Conservation (phyloP, 2,329 filamentous ascomycete genomes). For the Trichophyton schoenleinii region DNA sequence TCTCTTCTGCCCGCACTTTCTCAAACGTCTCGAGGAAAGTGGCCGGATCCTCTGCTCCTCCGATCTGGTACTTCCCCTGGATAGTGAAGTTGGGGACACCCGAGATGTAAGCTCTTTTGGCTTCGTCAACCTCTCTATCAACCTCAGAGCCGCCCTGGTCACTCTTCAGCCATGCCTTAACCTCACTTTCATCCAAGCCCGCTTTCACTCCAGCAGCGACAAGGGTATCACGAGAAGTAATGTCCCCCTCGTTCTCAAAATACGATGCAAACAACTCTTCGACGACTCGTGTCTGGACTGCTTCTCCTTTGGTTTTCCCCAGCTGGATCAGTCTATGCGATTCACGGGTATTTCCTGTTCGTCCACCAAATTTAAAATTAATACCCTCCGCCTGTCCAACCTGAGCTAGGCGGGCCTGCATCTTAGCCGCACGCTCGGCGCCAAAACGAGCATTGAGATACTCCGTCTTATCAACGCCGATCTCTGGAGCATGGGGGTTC, state of each 20-base stretch:
- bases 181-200: conserved; percentile 38
- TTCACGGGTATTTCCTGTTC: conserved; percentile 64
- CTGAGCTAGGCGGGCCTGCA: conserved; percentile 45
- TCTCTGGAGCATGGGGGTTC: conserved; percentile 49
- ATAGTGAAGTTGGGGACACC: conserved; percentile 68
- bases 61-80: conserved; percentile 53
- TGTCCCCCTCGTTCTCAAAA: conserved; percentile 53
- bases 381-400: conserved; percentile 57
- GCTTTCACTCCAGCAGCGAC: conserved; percentile 35
- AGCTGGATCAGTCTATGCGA: conserved; percentile 66
- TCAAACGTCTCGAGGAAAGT: conserved; percentile 56
- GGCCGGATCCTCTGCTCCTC: conserved; percentile 58
- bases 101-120: conserved; percentile 43
- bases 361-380: conserved; percentile 57
- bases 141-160: conserved; percentile 46
- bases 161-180: conserved; percentile 42
- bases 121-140: conserved; percentile 43
- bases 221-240: conserved; percentile 46
- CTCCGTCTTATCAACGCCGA: conserved; percentile 39
- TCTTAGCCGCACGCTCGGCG: conserved; percentile 45
- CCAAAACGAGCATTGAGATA: conserved; percentile 54
- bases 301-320: conserved; percentile 43
- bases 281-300: conserved; percentile 47
- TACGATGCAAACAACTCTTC: conserved; percentile 53
- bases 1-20: conserved; percentile 39